Base-by-base conservation (phyloP, 2,329 filamentous ascomycete genomes). In the Xylariomycetidae sp. region DNA sequence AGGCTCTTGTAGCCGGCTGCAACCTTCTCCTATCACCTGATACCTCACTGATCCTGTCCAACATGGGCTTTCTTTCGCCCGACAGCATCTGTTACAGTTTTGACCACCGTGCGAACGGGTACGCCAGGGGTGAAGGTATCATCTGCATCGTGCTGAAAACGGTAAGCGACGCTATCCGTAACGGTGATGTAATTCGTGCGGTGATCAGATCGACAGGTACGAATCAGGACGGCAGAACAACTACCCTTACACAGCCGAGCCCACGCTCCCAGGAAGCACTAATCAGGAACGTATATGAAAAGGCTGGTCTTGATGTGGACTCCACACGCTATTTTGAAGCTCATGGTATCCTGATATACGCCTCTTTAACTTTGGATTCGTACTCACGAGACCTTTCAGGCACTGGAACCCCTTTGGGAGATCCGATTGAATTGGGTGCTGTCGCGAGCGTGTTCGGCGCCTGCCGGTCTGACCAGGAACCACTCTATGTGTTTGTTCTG, bases 101-200 rank as follows among this genome's bases (percentile, higher is more conserved):
- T 22, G 51, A 54, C 27, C 45, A 50, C 25, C 48, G 48, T n/a
- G 51, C 49, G 16, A 51, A 53, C 20, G 51, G 51, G 8, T 54
- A 53, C 17, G 69, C 54, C 17, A 62, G 69, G 3, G 71, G 69
- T 9, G 76, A 80, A 32, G 74, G 72, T 0, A 51, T 74, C 9
- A 64, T 64, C 1, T 54, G 59, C 0, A 41, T 80, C 0, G 51
- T 78, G 0, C 41, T 81, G 0, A 80, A 80, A 48, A 57, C 50
- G 1, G 46, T 79, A 2, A 53, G 48, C 5, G 50, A 61, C 2
- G 77, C 77, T 0, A 35, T 79, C 4, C 50, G 27, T 12, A 49
- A 64, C 38, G 57, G 60, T 2, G 53, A 66, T 32, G 54, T 51
- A 31, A 59, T 67, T 26, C 52, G 60, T 2, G 61, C 56, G 7